Base-by-base conservation (phyloP, 257 asterid genomes). In the Coffea canephora region DNA sequence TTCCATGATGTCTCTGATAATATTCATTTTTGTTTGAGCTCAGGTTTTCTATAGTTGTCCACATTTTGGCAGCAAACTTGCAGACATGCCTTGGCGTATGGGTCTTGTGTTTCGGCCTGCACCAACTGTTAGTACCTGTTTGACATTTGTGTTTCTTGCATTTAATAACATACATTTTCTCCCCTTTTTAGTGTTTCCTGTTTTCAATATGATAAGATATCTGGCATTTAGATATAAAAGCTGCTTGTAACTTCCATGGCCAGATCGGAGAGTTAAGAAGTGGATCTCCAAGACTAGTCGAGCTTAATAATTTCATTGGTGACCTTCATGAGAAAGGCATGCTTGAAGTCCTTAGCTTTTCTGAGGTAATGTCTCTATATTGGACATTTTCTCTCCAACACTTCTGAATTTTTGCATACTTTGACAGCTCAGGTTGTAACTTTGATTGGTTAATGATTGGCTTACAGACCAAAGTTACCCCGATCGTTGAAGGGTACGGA, bases 41-140 rank as follows among this genome's bases (percentile, higher is more conserved):
- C 89, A 96, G 99, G 92, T 96, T 75, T 96, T 96, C 91, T 96
- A 96, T 78, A 94, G 99, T 82, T 96, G 99, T 83, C 99, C 99
- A 2, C 99, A 96, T 84, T 91, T 94, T 83, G 99, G 99, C 78
- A 96, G 99, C 91, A 96, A 92, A 91, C 98, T 96, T 67, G 99
- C 98, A 3, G 98, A 96, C 88, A 88, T 92, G 97, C 98, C 99
- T 76, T 96, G 99, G 97, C 91, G 93, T 67, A 94, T 96, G 97
- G 99, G 98, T 82, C 89, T 92, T 85, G 99, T 94, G 71, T 88
- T 96, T 83, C 99, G 98, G 79, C 99, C 99, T 88, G 98, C 99
- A 72, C 99, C 99, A 68, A 86, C 92, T 48, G 99, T 96, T 62
- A 91, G 97, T 92, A 52, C 80, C 71, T 50, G 34, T 25, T 52